These are phyloP conservation scores for Agastache rugosa DNA, from an alignment of 257 asterid genomes.

Conservation along the genomic window DNA sequence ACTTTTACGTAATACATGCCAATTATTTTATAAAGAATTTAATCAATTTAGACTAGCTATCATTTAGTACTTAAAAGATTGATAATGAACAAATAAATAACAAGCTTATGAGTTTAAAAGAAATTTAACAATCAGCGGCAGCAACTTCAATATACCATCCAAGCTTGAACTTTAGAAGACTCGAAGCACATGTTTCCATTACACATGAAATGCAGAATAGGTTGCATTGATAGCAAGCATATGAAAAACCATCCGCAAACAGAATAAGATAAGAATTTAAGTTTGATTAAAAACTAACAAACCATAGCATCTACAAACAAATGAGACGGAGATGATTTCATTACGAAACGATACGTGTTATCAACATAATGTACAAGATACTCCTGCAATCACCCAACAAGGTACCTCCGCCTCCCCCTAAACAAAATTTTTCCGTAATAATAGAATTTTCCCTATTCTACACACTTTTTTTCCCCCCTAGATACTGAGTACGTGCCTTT, in stretches of 20 bases:
- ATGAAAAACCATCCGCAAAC: no score
- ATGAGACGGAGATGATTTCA: conserved; percentile 5
- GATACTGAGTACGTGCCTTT: conserved; percentile 30
- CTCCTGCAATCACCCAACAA: conserved; percentile 3
- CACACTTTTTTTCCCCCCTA: conserved; percentile 26
- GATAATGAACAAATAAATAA: no score
- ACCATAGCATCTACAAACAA: neutral
- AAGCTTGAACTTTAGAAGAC: neutral
- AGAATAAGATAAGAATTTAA: neutral
- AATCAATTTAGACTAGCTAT: no score
- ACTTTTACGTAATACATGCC: no score
- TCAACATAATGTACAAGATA: conserved; percentile 41
- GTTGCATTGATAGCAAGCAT: no score
- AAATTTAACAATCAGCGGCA: no score
- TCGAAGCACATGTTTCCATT: neutral
- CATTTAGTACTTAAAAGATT: no score
- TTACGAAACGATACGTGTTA: conserved; percentile 26
- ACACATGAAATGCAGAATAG: neutral
- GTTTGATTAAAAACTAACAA: neutral
- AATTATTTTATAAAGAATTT: no score
- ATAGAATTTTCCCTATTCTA: conserved; percentile 13
- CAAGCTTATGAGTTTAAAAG: no score
- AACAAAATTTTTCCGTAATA: conserved; percentile 25
- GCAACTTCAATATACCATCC: no score
- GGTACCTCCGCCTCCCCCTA: conserved; percentile 2